phyloP scores from a whole-genome alignment of 139 green algal species.

The Chlamydomonas schloesseri region DNA sequence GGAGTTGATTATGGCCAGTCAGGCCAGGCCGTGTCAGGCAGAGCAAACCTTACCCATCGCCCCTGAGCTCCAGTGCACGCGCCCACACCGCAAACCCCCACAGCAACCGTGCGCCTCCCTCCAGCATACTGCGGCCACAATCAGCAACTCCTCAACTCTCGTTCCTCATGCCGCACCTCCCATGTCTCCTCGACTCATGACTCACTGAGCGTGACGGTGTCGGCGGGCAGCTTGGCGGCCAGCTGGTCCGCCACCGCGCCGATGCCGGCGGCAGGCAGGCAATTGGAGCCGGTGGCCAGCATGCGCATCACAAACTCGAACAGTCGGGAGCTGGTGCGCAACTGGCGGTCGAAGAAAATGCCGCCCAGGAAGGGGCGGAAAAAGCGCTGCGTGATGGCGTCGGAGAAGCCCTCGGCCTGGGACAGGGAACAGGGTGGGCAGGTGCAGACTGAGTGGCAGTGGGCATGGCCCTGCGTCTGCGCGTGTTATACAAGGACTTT shows the following conservation, averaged over 20 bases:
- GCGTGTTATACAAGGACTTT: too few species aligned
- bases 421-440: neutral
- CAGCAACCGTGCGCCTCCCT: too few species aligned
- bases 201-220: conserved; percentile 46
- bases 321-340: conserved; percentile 85
- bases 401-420: conserved; percentile 87
- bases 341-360: conserved; percentile 96
- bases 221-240: conserved; percentile 52
- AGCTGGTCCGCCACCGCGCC: conserved; percentile 90
- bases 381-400: conserved; percentile 89
- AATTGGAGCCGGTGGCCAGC: conserved; percentile 93
- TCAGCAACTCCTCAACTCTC: too few species aligned
- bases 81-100: too few species aligned
- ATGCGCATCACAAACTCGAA: conserved; percentile 98
- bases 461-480: too few species aligned
- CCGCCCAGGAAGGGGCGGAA: conserved; percentile 98
- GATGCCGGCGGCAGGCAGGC: conserved; percentile 92
- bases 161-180: too few species aligned
- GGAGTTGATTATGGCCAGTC: neutral
- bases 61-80: too few species aligned
- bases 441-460: neutral
- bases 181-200: neutral
- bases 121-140: too few species aligned
- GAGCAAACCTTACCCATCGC: too few species aligned
- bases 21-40: too few species aligned